These are phyloP conservation scores for Heterobasidion occidentale DNA, from an alignment of 1,284 basidiomycete species.

Conservation along the genomic window DNA sequence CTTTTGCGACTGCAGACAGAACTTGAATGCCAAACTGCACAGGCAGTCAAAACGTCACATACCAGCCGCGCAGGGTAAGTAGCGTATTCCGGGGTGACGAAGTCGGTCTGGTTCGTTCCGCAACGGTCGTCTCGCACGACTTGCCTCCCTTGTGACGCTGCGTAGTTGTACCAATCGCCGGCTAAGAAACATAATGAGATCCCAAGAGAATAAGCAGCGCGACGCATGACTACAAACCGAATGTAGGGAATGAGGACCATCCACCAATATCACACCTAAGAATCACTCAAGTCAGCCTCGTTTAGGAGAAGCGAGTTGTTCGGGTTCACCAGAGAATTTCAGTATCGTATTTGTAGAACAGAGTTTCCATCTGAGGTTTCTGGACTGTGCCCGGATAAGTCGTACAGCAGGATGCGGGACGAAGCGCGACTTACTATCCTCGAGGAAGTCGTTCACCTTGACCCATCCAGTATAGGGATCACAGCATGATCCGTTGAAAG, in stretches of 20 bases:
- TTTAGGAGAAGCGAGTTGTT: not conserved
- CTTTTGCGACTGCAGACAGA: conserved; percentile 24
- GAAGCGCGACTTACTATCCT: conserved; percentile 22
- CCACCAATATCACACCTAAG: conserved; percentile 55
- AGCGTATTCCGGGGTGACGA: conserved; percentile 52
- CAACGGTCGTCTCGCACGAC: conserved; percentile 49
- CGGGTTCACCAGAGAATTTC: conserved; percentile 44
- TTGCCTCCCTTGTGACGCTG: conserved; percentile 37
- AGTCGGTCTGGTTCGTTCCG: conserved; percentile 39
- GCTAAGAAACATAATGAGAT: conserved; percentile 33
- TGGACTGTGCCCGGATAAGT: conserved; percentile 22
- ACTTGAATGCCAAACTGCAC: not conserved
- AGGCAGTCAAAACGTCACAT: not conserved
- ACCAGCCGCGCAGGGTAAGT: conserved; percentile 36
- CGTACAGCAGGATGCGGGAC: too few relatives aligned
- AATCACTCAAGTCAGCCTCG: conserved; percentile 15
- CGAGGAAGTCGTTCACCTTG: conserved; percentile 41
- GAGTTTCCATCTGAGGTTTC: conserved; percentile 46
- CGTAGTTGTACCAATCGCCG: conserved; percentile 46
- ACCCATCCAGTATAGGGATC: conserved; percentile 50
- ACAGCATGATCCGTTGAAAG: conserved; percentile 35
- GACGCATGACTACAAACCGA: conserved; percentile 3
- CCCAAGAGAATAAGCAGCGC: not conserved
- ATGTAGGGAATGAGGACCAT: conserved; percentile 18
- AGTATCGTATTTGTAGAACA: conserved; percentile 40